Percentiles rank a stretch among this genome's conserved stretches.
These are phyloP conservation scores for Apiospora aurea DNA, from an alignment of 2,329 filamentous ascomycete species.

Conservation along the genomic window DNA sequence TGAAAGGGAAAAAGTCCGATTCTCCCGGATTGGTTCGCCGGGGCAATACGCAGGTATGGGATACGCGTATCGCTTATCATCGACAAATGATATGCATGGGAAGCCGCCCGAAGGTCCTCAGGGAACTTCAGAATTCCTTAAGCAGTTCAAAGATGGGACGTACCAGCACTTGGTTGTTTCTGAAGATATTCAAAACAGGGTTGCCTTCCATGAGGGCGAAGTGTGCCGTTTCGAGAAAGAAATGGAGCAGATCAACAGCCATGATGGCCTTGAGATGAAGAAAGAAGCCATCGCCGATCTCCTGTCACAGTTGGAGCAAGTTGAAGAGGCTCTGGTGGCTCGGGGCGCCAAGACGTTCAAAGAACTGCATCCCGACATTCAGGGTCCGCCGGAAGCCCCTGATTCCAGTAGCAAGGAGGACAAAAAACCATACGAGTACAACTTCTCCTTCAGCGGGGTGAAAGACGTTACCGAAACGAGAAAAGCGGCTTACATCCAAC, in stretches of 20 bases:
- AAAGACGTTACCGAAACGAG: constrained; percentile 63
- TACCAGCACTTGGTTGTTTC: constrained; percentile 66
- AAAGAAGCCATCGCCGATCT: constrained; percentile 58
- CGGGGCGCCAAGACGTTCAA: constrained; percentile 71
- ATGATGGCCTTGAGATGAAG: constrained; percentile 56
- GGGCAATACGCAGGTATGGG: not conserved
- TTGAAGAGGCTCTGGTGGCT: constrained; percentile 61
- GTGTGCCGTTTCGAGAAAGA: constrained; percentile 44
- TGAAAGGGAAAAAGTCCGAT: not conserved
- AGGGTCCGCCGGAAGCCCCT: constrained; percentile 30
- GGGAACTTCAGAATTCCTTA: constrained; percentile 60
- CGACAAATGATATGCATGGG: not conserved
- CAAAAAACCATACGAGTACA: constrained; percentile 52
- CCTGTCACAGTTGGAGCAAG: constrained; percentile 57
- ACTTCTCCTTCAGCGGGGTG: constrained; percentile 60
- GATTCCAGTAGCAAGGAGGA: constrained; percentile 28
- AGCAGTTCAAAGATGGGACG: constrained; percentile 56
- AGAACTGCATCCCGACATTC: constrained; percentile 66
- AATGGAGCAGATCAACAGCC: constrained; percentile 42
- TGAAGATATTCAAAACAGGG: constrained; percentile 42
- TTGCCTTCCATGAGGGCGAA: constrained; percentile 38
- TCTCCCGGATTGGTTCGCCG: not conserved
- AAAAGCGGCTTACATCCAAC: constrained; percentile 65
- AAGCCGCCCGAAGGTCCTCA: constrained; percentile 41
- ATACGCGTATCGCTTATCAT: not conserved